These are phyloP conservation scores for Xylariaceae sp. DNA, from an alignment of 2,329 filamentous ascomycete genomes.

Conservation along the genomic window DNA sequence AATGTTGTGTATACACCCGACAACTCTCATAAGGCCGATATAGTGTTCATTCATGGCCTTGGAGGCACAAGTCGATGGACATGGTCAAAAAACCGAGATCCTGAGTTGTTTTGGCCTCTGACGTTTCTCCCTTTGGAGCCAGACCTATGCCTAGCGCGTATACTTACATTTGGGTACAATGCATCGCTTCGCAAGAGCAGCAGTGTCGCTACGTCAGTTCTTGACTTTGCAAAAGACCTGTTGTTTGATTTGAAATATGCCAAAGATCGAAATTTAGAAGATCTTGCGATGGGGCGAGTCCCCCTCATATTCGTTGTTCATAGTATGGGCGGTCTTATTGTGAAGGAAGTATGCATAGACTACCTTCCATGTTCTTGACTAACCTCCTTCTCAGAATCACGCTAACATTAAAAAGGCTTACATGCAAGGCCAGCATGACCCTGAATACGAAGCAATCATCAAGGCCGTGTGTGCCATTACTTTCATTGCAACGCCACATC, in stretches of 20 bases:
- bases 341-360: slow-evolving; percentile 23
- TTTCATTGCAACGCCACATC: slow-evolving; percentile 34
- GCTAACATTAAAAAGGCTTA: too few relatives aligned
- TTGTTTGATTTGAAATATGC: slow-evolving; percentile 28
- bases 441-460: slow-evolving; percentile 24
- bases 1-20: slow-evolving; percentile 18
- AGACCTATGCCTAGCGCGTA: slow-evolving; percentile 24
- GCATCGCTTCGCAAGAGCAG: slow-evolving; percentile 20
- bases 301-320: slow-evolving; percentile 30
- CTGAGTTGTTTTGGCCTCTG: slow-evolving; percentile 30
- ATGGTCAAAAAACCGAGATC: slow-evolving; percentile 28
- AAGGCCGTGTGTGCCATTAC: slow-evolving; percentile 25
- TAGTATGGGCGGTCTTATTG: slow-evolving; percentile 30
- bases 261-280: slow-evolving; percentile 17
- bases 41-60: slow-evolving; percentile 34
- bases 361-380: neutral
- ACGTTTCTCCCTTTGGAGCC: slow-evolving; percentile 29
- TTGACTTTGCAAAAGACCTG: slow-evolving; percentile 35
- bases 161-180: slow-evolving; percentile 35
- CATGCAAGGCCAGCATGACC: slow-evolving; percentile 23
- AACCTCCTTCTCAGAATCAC: too few relatives aligned
- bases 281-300: slow-evolving; percentile 14
- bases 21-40: slow-evolving; percentile 21
- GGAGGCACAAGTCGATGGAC: slow-evolving; percentile 30
- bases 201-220: slow-evolving; percentile 21